A percentile compares a stretch with the other conserved stretches of the same genome.
phyloP scores from a whole-genome alignment of 805 yeast species.

The Monosporozyma aerobia region DNA sequence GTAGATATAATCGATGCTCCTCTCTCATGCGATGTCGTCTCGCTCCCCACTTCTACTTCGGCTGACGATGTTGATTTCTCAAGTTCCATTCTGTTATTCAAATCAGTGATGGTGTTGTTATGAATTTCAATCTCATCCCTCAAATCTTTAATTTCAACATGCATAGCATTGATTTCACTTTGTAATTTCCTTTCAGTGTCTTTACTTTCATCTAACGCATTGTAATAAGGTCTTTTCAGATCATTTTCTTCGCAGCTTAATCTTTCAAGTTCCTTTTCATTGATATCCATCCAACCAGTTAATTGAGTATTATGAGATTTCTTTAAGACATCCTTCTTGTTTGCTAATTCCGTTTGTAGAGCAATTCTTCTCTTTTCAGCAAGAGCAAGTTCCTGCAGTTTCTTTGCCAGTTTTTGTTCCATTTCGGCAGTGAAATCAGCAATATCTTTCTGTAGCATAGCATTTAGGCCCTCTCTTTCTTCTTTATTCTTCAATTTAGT shows the following conservation, averaged over 20 bases:
- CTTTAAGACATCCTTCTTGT: neutral
- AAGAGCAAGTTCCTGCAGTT: conserved; percentile 33
- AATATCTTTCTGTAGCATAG: neutral
- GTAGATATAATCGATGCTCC: conserved; percentile 21
- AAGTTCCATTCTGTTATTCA: conserved; percentile 19
- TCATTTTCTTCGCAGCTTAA: conserved; percentile 23
- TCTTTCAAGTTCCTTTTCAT: conserved; percentile 21
- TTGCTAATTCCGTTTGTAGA: neutral
- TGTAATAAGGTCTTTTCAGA: conserved; percentile 35
- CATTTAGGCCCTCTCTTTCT: conserved; percentile 17
- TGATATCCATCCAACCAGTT: conserved; percentile 21
- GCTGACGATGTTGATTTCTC: conserved; percentile 14
- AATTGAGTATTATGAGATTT: conserved; percentile 5
- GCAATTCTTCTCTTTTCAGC: conserved; percentile 19
- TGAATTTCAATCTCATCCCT: conserved; percentile 33
- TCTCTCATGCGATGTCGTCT: neutral
- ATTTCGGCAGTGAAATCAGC: conserved; percentile 22
- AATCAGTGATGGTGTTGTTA: conserved; percentile 24
- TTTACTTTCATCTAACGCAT: conserved; percentile 34
- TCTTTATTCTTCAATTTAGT: conserved; percentile 25
- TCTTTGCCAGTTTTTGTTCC: conserved; percentile 29
- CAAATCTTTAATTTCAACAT: neutral
- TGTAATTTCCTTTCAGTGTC: conserved; percentile 21
- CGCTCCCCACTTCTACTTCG: neutral
- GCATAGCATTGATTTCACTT: conserved; percentile 29